Evolutionary conservation across 1,139 yeast genomes (phyloP).

Genomic region (Kazachstania sp.): DNA sequence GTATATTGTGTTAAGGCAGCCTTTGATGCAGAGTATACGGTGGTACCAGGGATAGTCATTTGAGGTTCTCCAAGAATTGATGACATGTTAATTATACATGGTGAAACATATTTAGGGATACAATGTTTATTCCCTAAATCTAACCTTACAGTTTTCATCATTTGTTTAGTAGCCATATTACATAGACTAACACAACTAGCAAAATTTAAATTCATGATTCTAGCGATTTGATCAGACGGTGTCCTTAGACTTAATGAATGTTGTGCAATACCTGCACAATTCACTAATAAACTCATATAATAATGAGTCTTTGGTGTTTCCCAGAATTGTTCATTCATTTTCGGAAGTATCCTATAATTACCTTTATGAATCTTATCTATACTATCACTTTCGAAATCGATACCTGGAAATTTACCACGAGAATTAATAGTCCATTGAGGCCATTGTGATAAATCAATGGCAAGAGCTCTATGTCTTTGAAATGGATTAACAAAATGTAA

Average conservation of each 20-base stretch:
- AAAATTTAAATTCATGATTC: slow-evolving; percentile 54
- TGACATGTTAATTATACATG: slow-evolving; percentile 56
- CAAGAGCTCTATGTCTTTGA: slow-evolving; percentile 44
- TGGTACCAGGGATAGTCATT: slow-evolving; percentile 45
- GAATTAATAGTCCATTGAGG: slow-evolving; percentile 21
- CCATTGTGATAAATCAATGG: slow-evolving; percentile 42
- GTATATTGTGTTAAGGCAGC: slow-evolving; percentile 71
- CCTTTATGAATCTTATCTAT: not conserved
- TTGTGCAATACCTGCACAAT: slow-evolving; percentile 79
- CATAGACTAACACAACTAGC: slow-evolving; percentile 56
- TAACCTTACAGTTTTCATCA: slow-evolving; percentile 36
- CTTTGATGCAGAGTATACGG: slow-evolving; percentile 74
- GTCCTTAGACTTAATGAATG: slow-evolving; percentile 45
- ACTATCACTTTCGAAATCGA: slow-evolving; percentile 9
- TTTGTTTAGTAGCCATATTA: slow-evolving; percentile 40
- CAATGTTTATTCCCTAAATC: not conserved
- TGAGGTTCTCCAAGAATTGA: slow-evolving; percentile 46
- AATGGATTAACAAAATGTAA: slow-evolving; percentile 9
- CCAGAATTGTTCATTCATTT: not conserved
- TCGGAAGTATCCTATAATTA: not conserved
- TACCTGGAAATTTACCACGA: slow-evolving; percentile 6
- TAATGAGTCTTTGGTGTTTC: slow-evolving; percentile 5
- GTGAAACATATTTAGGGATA: slow-evolving; percentile 10
- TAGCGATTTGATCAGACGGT: slow-evolving; percentile 36
- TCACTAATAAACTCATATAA: slow-evolving; percentile 38